Conservation (phyloP, 2,329 filamentous ascomycete genomes). For the Albifimbria verrucaria region DNA sequence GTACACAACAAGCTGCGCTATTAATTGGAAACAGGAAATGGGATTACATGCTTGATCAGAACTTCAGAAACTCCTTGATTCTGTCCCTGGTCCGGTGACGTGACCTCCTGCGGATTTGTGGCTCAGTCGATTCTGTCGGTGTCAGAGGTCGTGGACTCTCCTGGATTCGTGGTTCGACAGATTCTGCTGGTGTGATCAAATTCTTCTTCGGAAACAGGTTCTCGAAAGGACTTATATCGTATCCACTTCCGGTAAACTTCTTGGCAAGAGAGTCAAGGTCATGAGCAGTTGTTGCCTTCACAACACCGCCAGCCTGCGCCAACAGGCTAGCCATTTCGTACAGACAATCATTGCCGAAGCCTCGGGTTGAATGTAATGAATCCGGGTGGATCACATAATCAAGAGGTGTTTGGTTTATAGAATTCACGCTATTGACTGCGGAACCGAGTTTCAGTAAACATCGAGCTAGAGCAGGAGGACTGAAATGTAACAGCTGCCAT, state of each 20-base stretch:
- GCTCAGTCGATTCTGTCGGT: no score
- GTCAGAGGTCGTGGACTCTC: no score
- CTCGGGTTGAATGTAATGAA: neutral
- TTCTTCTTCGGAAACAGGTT: no score
- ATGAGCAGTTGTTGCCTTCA: neutral
- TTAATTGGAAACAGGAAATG: no score
- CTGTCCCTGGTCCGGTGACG: no score
- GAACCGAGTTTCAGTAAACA: neutral
- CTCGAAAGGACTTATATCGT: neutral
- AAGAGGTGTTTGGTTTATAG: neutral
- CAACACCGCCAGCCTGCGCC: neutral
- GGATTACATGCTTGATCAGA: no score
- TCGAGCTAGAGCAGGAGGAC: neutral
- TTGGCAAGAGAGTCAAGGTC: neutral
- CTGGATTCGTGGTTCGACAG: no score
- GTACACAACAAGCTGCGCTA: no score
- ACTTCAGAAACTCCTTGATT: no score
- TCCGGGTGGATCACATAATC: neutral
- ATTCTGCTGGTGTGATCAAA: no score
- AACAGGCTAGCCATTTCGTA: neutral
- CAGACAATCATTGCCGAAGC: neutral
- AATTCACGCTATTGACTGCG: neutral
- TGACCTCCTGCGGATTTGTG: no score
- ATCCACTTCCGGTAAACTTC: neutral
- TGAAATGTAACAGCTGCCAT: neutral